Evolutionary conservation across 2,329 filamentous ascomycete species (phyloP), one percentile per base, ranked within the genome.

Genomic region (Fusarium bactridioides): DNA sequence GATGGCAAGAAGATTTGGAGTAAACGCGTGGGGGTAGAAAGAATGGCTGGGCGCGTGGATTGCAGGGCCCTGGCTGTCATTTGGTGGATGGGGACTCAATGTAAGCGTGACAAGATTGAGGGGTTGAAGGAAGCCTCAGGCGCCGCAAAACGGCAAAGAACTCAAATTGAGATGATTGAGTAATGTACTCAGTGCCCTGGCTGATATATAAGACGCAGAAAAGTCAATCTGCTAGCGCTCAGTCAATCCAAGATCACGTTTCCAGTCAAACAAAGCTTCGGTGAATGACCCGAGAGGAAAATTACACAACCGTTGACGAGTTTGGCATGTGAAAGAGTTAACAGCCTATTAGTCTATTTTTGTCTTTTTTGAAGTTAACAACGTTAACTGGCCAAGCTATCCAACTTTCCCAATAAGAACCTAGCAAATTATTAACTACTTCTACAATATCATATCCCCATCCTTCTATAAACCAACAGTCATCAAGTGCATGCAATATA

Each of bases 121-220:
- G 38, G 19, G 12, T 40, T 21, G 38, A 0, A 40, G 7, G 12
- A 18, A 18, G n/a, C 41, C n/a, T 43, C 41, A 12, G 10, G 15
- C n/a, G 16, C 41, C 41, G 23, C 16, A 18, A 23, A 23, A 23
- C 10, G 41, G 10, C 41, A 11, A 23, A 23, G 16, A 23, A 12
- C n/a, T 23, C 2, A 18, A 43, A 11, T 11, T 23, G 6, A 8
- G 21, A 23, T 43, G 40, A 5, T 43, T 16, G n/a, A 23, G n/a
- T 23, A 43, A 43, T 43, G 16, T 21, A 11, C 10, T 43, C 0
- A 0, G 10, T 18, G n/a, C n/a, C 7, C 0, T 23, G 13, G 21
- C 40, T 11, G 9, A 43, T 0, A 23, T 0, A 1, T 0, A 18
- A 23, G n/a, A 43, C 7, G 2, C n/a, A 6, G n/a, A 25, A 23